These are phyloP conservation scores for Prunus salicina DNA, from an alignment of 306 rosid genomes.

Conservation along the genomic window DNA sequence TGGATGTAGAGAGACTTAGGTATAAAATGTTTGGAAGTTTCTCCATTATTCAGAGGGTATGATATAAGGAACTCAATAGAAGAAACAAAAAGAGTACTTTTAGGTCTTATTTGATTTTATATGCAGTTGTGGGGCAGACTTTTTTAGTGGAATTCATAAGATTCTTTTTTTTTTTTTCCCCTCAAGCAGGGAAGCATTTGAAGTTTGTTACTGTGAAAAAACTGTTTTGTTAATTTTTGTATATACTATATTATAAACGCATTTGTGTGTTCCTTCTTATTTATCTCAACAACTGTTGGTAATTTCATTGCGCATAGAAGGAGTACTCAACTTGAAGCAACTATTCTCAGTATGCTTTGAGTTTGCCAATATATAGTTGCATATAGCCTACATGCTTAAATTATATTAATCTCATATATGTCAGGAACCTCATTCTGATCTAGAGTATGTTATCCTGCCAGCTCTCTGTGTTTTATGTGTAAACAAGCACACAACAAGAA, in stretches of 20 bases:
- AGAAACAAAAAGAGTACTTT: not conserved
- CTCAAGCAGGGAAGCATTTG: not conserved
- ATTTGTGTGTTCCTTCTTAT: not conserved
- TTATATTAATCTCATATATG: not conserved
- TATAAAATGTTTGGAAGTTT: not conserved
- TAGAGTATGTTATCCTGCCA: not conserved
- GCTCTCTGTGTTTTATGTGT: not conserved
- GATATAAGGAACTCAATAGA: not conserved
- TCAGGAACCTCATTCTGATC: not conserved
- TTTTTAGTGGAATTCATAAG: not conserved
- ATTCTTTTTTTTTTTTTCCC: not conserved
- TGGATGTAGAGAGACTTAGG: slow-evolving; percentile 7
- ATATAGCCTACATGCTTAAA: not conserved
- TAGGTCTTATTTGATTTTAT: not conserved
- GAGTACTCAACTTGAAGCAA: not conserved
- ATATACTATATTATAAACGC: slow-evolving; percentile 3
- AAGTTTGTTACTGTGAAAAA: not conserved
- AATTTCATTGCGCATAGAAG: not conserved
- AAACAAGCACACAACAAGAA: not conserved
- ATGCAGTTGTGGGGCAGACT: not conserved
- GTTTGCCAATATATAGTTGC: not conserved
- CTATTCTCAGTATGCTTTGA: not conserved
- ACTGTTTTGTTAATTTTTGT: not conserved
- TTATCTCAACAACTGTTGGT: not conserved
- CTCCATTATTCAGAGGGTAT: not conserved